Conservation (phyloP, 1,284 basidiomycete genomes). For the Pulchroboletus neoregius region DNA sequence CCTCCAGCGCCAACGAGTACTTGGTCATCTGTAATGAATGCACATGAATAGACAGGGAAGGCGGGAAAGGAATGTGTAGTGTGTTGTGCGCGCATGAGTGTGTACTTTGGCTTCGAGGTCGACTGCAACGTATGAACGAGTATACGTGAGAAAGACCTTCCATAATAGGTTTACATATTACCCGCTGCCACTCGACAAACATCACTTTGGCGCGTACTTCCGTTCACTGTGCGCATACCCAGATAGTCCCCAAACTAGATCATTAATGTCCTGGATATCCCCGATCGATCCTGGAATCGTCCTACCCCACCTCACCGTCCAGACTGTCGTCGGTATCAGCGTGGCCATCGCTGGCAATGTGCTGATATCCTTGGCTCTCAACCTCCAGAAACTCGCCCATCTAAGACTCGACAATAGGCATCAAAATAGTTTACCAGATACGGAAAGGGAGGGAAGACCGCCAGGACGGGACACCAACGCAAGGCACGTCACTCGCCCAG, state of each 20-base stretch:
- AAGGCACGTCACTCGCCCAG: conserved; percentile 5
- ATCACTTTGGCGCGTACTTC: background rate
- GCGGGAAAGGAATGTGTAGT: conserved; percentile 67
- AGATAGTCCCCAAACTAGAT: background rate
- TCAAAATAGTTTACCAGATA: conserved; percentile 11
- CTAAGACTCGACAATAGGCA: conserved; percentile 54
- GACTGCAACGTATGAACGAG: background rate
- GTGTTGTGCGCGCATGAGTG: conserved; percentile 73
- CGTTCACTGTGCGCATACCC: background rate
- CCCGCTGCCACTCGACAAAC: background rate
- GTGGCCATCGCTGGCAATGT: conserved; percentile 85
- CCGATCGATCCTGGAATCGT: conserved; percentile 34
- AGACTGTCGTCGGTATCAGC: conserved; percentile 75
- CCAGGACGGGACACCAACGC: conserved; percentile 1
- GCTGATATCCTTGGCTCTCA: conserved; percentile 86
- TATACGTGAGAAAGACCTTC: conserved; percentile 17
- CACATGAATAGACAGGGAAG: conserved; percentile 86
- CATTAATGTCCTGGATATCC: conserved; percentile 24
- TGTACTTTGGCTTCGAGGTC: background rate
- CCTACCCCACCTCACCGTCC: conserved; percentile 55
- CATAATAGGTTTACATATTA: background rate
- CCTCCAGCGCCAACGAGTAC: conserved; percentile 90
- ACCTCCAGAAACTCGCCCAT: conserved; percentile 91
- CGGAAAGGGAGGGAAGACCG: conserved; percentile 16
- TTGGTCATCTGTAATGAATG: conserved; percentile 72